Evolutionary conservation across 2,329 filamentous ascomycete species (phyloP), one percentile per base, ranked within the genome.

Genomic region (Paecilomyces sp.): DNA sequence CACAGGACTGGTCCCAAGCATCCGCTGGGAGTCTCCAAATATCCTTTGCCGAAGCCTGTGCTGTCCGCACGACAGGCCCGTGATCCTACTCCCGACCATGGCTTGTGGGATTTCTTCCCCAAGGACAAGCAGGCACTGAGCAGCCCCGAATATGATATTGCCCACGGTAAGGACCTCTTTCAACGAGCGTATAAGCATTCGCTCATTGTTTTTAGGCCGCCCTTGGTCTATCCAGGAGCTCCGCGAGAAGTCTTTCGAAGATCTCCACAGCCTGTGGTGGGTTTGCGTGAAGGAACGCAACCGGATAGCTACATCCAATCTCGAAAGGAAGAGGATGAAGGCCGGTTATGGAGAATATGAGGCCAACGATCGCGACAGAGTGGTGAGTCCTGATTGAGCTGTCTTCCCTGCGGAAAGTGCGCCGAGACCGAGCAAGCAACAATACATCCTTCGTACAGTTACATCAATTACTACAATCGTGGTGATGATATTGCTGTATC

Each of bases 181-280:
- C 15, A 52, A 47, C 1, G 15, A 25, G 36, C 41, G 31, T 52
- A 12, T 4, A 56, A 59, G 50, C 11, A 47, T 55, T 55, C 54
- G 58, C 65, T 69, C 41, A 68, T 51, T 24, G 53, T 41, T 58
- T 62, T 30, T 63, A 86, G 83, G 94, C 15, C 85, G 94, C 58
- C 80, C 86, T 30, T 99, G 94, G 94, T 86, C 83, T 11, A 86
- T 90, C 7, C 85, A 91, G 76, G 94, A 99, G 79, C 81, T 99
- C 69, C 85, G 92, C 63, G 82, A 84, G 63, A 97, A 97, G 79
- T 91, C 88, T 63, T 99, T 92, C 90, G 91, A 96, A 62, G 92
- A 97, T 74, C 78, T 99, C 68, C 92, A 97, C 75, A 81, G 82
- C 62, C 81, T 99, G 70, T 99, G 93, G 92, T 99, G 92, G 91